Evolutionary conservation across 1,284 basidiomycete species (phyloP), one percentile per base, ranked within the genome.

Genomic region (Boletus mariae): DNA sequence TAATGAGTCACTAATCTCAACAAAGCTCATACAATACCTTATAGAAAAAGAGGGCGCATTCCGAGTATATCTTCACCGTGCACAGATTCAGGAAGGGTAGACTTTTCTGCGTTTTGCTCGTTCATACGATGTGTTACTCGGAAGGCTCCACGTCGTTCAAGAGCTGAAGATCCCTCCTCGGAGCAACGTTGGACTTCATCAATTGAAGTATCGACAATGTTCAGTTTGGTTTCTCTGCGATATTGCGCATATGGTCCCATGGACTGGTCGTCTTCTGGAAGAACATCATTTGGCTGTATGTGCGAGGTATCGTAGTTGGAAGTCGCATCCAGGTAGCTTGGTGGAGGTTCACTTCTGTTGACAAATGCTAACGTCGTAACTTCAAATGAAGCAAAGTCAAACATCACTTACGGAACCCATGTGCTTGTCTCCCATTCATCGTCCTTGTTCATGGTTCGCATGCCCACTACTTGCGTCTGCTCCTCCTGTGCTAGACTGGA

Each of bases 301-400:
- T 29, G 11, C 6, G 20, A 37, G 13, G 17, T 0, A 2, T 50
- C 8, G 8, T 37, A 23, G n/a, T 37, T 5, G 17, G 46, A 41
- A 31, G 44, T 10, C 8, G 28, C 37, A 7, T 61, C 57, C 20
- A 61, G n/a, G 11, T 61, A 59, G 23, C 51, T 61, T n/a, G 52
- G 61, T 5, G 53, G 53, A 35, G 49, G 47, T n/a, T 52, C 53
- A 4, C 51, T 41, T 7, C 13, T 23, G 17, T 52, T 49, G 8
- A 55, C 45, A 13, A 25, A 5, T 3, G 2, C 9, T 8, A 31
- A n/a, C 2, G n/a, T 47, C 12, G 20, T 45, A 17, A 17, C 5
- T 25, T 49, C 43, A 45, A n/a, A 37, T 12, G 12, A 38, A 31
- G 13, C 11, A n/a, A 12, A 20, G 12, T 43, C 13, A 29, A n/a